phyloP scores from a whole-genome alignment of 352 stramenopile genomes.

The Stramenopiles sp. region DNA sequence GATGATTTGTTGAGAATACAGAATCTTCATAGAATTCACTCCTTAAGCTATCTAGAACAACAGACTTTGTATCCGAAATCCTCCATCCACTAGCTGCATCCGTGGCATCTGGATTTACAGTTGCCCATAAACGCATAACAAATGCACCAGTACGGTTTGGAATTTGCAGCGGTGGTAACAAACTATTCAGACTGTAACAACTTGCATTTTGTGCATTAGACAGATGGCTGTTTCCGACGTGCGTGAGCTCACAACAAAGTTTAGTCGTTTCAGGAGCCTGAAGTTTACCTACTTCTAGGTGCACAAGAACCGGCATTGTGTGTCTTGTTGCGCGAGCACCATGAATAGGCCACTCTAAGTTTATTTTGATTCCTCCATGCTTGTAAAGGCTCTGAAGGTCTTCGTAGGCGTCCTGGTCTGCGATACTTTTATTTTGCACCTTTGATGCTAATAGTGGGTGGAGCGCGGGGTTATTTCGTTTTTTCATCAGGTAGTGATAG shows the following conservation, averaged over 20 bases:
- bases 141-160: not conserved
- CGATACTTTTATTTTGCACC: not conserved
- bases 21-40: conserved; percentile 13
- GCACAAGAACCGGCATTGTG: not conserved
- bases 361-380: not conserved
- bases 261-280: not conserved
- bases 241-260: not conserved
- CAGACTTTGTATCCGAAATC: not conserved
- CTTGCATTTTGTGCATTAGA: not conserved
- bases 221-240: not conserved
- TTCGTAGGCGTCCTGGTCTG: not conserved
- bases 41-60: not conserved
- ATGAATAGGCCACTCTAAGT: not conserved
- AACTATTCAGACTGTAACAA: not conserved
- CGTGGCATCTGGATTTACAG: not conserved
- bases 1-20: not conserved
- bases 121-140: not conserved
- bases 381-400: not conserved
- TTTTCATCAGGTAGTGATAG: not conserved
- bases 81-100: not conserved
- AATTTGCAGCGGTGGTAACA: not conserved
- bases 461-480: not conserved
- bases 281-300: not conserved
- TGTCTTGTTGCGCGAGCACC: not conserved
- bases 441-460: not conserved